Conservation (phyloP, 2,329 filamentous ascomycete genomes). For the Ophiostoma angusticollis region DNA sequence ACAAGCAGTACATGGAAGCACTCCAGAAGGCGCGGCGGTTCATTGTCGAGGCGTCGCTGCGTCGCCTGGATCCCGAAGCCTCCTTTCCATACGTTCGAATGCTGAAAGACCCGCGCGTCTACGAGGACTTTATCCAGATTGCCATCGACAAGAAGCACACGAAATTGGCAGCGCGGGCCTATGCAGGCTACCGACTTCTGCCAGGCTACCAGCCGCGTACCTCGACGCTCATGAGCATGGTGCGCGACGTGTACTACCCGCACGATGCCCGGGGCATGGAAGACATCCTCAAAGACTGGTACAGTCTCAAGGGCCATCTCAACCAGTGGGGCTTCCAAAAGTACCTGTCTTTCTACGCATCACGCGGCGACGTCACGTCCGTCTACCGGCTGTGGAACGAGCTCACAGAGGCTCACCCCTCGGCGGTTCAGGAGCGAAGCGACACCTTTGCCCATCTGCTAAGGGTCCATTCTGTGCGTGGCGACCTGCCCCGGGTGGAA, state of each 20-base stretch:
- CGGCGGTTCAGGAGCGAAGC: constrained; percentile 14
- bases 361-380: constrained; percentile 31
- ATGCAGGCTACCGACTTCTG: constrained; percentile 32
- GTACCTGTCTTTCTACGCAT: constrained; percentile 36
- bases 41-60: constrained; percentile 8
- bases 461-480: constrained; percentile 57
- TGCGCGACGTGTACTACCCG: constrained; percentile 27
- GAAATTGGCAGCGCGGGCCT: constrained; percentile 28
- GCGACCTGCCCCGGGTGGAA: constrained; percentile 47
- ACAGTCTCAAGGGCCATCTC: constrained; percentile 26
- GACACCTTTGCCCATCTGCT: constrained; percentile 45
- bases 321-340: constrained; percentile 33
- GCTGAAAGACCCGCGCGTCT: constrained; percentile 26
- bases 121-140: constrained; percentile 30
- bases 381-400: constrained; percentile 34
- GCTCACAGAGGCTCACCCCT: constrained; percentile 24
- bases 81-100: constrained; percentile 27
- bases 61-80: constrained; percentile 12
- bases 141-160: constrained; percentile 18
- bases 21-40: constrained; percentile 4
- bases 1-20: not conserved
- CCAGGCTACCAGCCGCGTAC: constrained; percentile 25
- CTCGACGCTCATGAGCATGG: constrained; percentile 30
- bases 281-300: constrained; percentile 37
- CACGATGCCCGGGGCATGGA: constrained; percentile 27